phyloP scores from a whole-genome alignment of 176 grass and related monocot species.

The Dendrocalamus sinicus region DNA sequence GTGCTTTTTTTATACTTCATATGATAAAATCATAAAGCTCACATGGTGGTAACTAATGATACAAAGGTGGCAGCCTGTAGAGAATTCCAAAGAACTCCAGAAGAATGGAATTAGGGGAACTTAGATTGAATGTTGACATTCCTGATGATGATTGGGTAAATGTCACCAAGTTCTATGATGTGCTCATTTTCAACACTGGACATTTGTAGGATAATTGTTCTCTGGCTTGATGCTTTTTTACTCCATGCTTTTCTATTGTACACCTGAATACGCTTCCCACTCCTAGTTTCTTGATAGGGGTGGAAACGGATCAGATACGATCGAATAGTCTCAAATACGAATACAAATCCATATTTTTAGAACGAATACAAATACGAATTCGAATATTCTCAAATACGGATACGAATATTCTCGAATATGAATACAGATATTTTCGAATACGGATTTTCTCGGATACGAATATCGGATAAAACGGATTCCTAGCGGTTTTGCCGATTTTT shows the following conservation, averaged over 20 bases:
- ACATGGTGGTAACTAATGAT: conserved; percentile 65
- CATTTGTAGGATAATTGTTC: conserved; percentile 64
- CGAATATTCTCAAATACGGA: no score
- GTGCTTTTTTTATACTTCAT: background rate
- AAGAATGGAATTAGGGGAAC: conserved; percentile 66
- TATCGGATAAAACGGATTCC: no score
- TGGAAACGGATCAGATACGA: no score
- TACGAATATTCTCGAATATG: no score
- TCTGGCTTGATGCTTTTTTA: background rate
- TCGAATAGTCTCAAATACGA: no score
- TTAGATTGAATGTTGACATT: conserved; percentile 57
- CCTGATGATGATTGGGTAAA: conserved; percentile 61
- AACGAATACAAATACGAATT: no score
- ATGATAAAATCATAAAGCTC: conserved; percentile 41
- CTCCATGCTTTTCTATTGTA: background rate
- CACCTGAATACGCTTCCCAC: no score
- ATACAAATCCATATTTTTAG: no score
- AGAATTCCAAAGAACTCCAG: conserved; percentile 43
- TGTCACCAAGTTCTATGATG: conserved; percentile 83
- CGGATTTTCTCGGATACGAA: no score
- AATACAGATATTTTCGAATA: no score
- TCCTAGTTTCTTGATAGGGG: no score
- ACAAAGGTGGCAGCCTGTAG: conserved; percentile 88
- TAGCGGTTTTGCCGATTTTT: no score
- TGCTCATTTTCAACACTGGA: conserved; percentile 93